phyloP scores from a whole-genome alignment of 371 early-diverging fungal genomes.

The Dentiscutata heterogama region DNA sequence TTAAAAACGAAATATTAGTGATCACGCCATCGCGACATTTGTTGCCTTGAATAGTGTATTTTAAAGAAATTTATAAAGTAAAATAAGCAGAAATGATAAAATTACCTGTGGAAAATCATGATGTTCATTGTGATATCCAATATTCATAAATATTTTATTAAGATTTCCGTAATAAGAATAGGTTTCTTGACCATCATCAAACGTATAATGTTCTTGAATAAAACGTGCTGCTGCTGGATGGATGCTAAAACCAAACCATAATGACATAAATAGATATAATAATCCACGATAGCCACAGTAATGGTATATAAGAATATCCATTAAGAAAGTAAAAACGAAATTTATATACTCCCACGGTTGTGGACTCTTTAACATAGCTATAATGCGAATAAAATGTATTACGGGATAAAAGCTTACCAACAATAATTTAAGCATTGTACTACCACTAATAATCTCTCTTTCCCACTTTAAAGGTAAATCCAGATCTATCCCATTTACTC shows the following conservation, averaged over 20 bases:
- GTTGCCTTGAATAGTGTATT: too few species aligned
- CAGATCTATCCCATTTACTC: constrained; percentile 94
- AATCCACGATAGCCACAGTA: constrained; percentile 78
- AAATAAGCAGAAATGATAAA: background rate
- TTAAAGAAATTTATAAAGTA: too few species aligned
- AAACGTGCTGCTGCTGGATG: constrained; percentile 98
- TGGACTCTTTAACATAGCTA: constrained; percentile 79
- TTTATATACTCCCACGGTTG: constrained; percentile 88
- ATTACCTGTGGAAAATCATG: constrained; percentile 78
- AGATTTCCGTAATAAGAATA: constrained; percentile 97
- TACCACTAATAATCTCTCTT: constrained; percentile 79
- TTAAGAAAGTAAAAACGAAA: constrained; percentile 68
- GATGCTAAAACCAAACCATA: constrained; percentile 91
- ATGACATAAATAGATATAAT: constrained; percentile 79
- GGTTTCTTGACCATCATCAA: constrained; percentile 95
- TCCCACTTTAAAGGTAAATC: constrained; percentile 96
- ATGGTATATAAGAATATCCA: constrained; percentile 67
- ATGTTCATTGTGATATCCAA: constrained; percentile 98
- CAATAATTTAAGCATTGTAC: constrained; percentile 75
- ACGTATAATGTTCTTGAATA: constrained; percentile 98
- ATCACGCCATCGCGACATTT: background rate
- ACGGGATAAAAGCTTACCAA: constrained; percentile 90
- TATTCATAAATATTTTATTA: constrained; percentile 86
- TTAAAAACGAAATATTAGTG: background rate
- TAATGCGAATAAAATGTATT: constrained; percentile 91